Conservation (phyloP, 768 basidiomycete genomes). For the Boletales sp. region DNA sequence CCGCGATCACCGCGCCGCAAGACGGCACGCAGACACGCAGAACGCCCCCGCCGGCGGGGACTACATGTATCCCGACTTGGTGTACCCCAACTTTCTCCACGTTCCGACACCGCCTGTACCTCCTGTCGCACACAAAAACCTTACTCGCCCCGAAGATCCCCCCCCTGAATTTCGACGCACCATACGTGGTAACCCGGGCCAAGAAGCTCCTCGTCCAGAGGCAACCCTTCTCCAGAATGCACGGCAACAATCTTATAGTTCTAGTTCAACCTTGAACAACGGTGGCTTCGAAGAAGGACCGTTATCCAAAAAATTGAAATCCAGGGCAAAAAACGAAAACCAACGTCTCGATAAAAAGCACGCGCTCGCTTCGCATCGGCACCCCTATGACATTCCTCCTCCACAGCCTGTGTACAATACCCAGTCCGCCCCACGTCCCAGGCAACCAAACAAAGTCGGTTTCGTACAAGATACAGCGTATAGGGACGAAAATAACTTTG, state of each 20-base stretch:
- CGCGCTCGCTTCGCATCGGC: constrained; percentile 53
- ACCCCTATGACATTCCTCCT: constrained; percentile 59
- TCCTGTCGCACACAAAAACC: neutral
- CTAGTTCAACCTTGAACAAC: constrained; percentile 36
- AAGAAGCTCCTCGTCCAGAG: constrained; percentile 9
- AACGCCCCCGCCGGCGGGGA: neutral
- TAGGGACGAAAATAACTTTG: constrained; percentile 15
- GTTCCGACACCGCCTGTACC: constrained; percentile 5
- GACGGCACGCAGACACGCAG: neutral
- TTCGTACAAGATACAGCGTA: constrained; percentile 31
- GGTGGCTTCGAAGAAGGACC: constrained; percentile 18
- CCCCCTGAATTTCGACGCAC: neutral
- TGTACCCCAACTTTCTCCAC: constrained; percentile 9
- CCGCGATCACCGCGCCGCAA: neutral
- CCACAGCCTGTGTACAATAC: constrained; percentile 42
- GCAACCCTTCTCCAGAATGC: constrained; percentile 14
- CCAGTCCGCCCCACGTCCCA: constrained; percentile 9
- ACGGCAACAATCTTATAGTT: constrained; percentile 34
- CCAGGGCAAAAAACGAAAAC: constrained; percentile 8
- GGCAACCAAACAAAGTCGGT: constrained; percentile 34
- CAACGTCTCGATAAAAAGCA: constrained; percentile 37
- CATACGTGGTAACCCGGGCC: constrained; percentile 2
- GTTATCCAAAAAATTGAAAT: constrained; percentile 14
- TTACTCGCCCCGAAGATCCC: neutral
- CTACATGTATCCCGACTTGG: constrained; percentile 1